These are phyloP conservation scores for Isatis lusitanica DNA, from an alignment of 441 rosid species.

Conservation along the genomic window DNA sequence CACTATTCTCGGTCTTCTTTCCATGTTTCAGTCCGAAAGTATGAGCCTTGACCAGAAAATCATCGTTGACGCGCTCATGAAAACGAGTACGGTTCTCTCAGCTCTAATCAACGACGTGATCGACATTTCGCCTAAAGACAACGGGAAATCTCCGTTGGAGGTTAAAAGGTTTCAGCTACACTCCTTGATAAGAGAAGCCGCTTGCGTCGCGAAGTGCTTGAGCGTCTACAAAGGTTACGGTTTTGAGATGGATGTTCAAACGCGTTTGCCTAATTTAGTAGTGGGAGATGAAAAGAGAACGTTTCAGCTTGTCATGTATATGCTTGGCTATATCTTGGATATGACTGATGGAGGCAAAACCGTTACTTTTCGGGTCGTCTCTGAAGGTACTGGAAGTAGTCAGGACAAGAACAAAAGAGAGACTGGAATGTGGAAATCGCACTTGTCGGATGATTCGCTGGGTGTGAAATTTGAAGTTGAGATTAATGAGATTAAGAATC, in stretches of 20 bases:
- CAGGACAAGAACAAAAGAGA: constrained; percentile 47
- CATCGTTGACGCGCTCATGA: constrained; percentile 55
- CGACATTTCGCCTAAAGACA: constrained; percentile 60
- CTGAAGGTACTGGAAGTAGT: constrained; percentile 39
- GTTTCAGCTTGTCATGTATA: constrained; percentile 72
- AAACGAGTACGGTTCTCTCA: constrained; percentile 61
- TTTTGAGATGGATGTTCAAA: constrained; percentile 55
- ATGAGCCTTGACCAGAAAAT: constrained; percentile 53
- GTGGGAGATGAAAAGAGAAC: constrained; percentile 71
- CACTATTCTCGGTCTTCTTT: constrained; percentile 67
- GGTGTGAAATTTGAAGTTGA: constrained; percentile 62
- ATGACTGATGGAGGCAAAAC: constrained; percentile 45
- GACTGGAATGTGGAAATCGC: constrained; percentile 45
- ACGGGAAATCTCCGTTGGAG: constrained; percentile 57
- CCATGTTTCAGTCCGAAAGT: constrained; percentile 54
- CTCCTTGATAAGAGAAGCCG: constrained; percentile 65
- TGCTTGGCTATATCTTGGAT: constrained; percentile 72
- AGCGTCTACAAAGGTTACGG: constrained; percentile 55
- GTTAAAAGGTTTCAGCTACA: constrained; percentile 56
- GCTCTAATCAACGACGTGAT: constrained; percentile 61
- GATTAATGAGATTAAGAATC: constrained; percentile 44
- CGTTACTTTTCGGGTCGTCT: constrained; percentile 47
- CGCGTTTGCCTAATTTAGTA: constrained; percentile 59
- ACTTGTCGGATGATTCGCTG: constrained; percentile 40
- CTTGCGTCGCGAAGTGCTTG: constrained; percentile 66